phyloP scores from a whole-genome alignment of 176 grass and related monocot species.

The Panicum miliaceum region DNA sequence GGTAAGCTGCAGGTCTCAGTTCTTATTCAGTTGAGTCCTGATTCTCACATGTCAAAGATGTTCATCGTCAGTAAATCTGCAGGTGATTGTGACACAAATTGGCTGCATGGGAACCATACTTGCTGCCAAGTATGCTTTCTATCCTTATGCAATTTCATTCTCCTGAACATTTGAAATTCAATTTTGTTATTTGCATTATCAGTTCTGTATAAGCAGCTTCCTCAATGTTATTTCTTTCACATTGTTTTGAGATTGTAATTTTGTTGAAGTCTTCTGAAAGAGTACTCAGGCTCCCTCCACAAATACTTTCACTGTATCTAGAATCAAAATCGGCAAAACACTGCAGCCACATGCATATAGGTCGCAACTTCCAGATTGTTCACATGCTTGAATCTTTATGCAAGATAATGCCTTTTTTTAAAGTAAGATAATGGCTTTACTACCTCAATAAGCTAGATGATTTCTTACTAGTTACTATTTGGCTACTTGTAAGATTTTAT shows the following conservation, averaged over 20 bases:
- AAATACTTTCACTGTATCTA: neutral
- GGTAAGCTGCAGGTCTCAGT: slow-evolving; percentile 50
- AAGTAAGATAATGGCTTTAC: neutral
- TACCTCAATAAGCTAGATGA: neutral
- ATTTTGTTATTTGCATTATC: slow-evolving; percentile 20
- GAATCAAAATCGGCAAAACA: slow-evolving; percentile 1
- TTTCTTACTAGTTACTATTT: slow-evolving; percentile 11
- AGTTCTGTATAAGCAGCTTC: neutral
- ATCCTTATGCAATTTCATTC: slow-evolving; percentile 14
- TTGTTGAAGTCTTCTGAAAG: neutral
- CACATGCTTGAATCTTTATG: slow-evolving; percentile 4
- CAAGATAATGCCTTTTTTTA: slow-evolving; percentile 7
- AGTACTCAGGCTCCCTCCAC: neutral
- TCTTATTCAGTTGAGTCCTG: neutral
- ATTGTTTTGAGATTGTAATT: slow-evolving; percentile 1
- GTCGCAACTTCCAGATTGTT: neutral
- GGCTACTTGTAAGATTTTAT: neutral
- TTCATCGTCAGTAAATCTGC: slow-evolving; percentile 37
- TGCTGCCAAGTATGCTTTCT: slow-evolving; percentile 66
- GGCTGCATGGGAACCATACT: slow-evolving; percentile 93
- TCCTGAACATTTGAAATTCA: slow-evolving; percentile 8
- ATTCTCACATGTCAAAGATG: slow-evolving; percentile 19
- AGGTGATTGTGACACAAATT: slow-evolving; percentile 96
- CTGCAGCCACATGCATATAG: neutral
- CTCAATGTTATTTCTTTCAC: neutral